Evolutionary conservation across 768 basidiomycete species (phyloP).

Genomic region (Daedaleopsis nitida): DNA sequence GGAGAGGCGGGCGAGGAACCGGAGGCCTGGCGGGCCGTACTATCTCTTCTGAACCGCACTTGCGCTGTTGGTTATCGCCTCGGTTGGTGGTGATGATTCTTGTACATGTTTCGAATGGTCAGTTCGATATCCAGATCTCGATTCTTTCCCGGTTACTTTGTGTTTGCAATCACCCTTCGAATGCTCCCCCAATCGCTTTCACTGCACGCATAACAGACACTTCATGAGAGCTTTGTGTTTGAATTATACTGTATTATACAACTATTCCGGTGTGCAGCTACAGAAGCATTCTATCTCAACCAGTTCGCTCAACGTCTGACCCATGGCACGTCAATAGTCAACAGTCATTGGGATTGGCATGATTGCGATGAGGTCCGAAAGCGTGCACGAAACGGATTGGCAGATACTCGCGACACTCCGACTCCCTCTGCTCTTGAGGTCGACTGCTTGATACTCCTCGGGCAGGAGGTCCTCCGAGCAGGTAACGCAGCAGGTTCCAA

Average conservation of each 20-base stretch:
- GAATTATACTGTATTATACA: slow-evolving; percentile 23
- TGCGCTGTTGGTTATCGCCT: neutral
- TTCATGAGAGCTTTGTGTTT: no score
- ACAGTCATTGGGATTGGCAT: slow-evolving; percentile 1
- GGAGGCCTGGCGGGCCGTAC: slow-evolving; percentile 23
- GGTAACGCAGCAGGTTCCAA: no score
- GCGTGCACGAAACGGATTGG: slow-evolving; percentile 18
- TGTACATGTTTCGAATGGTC: neutral
- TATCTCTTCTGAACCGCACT: slow-evolving; percentile 18
- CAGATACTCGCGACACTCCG: slow-evolving; percentile 13
- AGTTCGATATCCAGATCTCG: neutral
- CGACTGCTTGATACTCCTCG: slow-evolving; percentile 87
- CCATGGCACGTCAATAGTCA: neutral
- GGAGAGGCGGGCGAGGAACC: slow-evolving; percentile 13
- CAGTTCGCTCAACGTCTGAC: slow-evolving; percentile 11
- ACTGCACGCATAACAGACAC: no score
- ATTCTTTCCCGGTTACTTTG: neutral
- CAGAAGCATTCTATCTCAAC: slow-evolving; percentile 19
- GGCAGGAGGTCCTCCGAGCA: slow-evolving; percentile 88
- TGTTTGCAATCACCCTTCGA: no score
- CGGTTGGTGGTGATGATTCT: neutral
- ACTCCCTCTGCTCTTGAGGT: slow-evolving; percentile 61
- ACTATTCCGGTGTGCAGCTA: slow-evolving; percentile 21
- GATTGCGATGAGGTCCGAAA: slow-evolving; percentile 12
- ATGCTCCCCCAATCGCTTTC: no score